Evolutionary conservation across 2,329 filamentous ascomycete species (phyloP).

Genomic region (Bipolaris oryzae): DNA sequence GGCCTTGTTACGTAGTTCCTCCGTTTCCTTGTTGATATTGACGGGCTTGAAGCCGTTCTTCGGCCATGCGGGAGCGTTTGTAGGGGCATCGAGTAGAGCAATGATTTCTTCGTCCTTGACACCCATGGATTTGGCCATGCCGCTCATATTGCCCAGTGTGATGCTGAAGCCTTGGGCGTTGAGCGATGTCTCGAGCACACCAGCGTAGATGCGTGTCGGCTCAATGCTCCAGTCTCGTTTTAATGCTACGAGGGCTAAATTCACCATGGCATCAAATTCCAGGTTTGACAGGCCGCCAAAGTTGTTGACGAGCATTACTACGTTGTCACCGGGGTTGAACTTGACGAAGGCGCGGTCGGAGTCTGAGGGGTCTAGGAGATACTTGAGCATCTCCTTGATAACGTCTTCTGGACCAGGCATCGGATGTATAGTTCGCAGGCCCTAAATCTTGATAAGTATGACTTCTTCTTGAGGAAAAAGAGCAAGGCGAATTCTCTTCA

Average conservation of each 20-base stretch:
- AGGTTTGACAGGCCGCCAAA: conserved; percentile 57
- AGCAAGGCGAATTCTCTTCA: too few species aligned
- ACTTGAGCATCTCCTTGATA: conserved; percentile 56
- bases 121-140: conserved; percentile 51
- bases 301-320: conserved; percentile 57
- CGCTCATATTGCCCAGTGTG: conserved; percentile 59
- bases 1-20: conserved; percentile 36
- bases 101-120: conserved; percentile 52
- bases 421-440: conserved; percentile 53
- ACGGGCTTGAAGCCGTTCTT: conserved; percentile 53
- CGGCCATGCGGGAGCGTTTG: conserved; percentile 59
- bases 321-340: conserved; percentile 54
- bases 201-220: conserved; percentile 56
- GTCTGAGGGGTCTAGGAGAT: conserved; percentile 56
- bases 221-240: conserved; percentile 56
- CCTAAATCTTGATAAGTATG: conserved; percentile 32
- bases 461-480: neutral
- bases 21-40: conserved; percentile 33
- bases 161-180: conserved; percentile 64
- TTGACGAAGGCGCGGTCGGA: conserved; percentile 57
- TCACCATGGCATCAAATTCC: conserved; percentile 56
- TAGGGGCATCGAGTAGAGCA: conserved; percentile 57
- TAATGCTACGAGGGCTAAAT: conserved; percentile 51
- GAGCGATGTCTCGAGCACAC: conserved; percentile 59
- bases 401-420: conserved; percentile 58